Conservation (phyloP, 2,329 filamentous ascomycete genomes). For the Colletotrichum sublineola region DNA sequence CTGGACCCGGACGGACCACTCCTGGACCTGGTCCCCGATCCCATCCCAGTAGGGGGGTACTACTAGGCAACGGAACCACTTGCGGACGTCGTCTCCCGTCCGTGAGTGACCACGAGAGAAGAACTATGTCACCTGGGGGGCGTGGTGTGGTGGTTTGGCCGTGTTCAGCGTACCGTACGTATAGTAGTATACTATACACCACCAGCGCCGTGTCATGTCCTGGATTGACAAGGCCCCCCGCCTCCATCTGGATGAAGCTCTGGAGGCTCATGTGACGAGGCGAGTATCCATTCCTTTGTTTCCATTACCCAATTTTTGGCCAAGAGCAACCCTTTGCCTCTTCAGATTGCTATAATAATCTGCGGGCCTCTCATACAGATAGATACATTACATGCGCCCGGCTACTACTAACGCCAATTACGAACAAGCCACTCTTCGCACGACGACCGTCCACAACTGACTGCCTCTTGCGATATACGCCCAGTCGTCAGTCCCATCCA, state of each 20-base stretch:
- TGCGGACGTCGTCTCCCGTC: slow-evolving; percentile 25
- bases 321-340: slow-evolving; percentile 43
- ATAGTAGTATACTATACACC: background rate
- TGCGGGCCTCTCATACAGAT: slow-evolving; percentile 40
- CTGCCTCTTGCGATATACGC: slow-evolving; percentile 28
- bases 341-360: slow-evolving; percentile 41
- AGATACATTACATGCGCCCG: slow-evolving; percentile 6
- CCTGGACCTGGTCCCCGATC: background rate
- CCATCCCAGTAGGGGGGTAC: background rate
- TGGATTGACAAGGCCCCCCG: slow-evolving; percentile 37
- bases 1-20: background rate
- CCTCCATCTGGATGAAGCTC: slow-evolving; percentile 41
- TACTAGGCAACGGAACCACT: background rate
- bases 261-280: slow-evolving; percentile 53
- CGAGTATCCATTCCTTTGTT: slow-evolving; percentile 58
- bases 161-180: background rate
- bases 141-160: slow-evolving; percentile 2
- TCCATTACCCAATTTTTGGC: slow-evolving; percentile 62
- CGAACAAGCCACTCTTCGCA: slow-evolving; percentile 26
- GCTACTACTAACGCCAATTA: slow-evolving; percentile 23
- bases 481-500: background rate
- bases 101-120: slow-evolving; percentile 33
- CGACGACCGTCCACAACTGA: slow-evolving; percentile 23
- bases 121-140: slow-evolving; percentile 35
- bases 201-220: slow-evolving; percentile 28